Conservation (phyloP, 1,284 basidiomycete genomes). For the Filobasidium uniguttulatum region DNA sequence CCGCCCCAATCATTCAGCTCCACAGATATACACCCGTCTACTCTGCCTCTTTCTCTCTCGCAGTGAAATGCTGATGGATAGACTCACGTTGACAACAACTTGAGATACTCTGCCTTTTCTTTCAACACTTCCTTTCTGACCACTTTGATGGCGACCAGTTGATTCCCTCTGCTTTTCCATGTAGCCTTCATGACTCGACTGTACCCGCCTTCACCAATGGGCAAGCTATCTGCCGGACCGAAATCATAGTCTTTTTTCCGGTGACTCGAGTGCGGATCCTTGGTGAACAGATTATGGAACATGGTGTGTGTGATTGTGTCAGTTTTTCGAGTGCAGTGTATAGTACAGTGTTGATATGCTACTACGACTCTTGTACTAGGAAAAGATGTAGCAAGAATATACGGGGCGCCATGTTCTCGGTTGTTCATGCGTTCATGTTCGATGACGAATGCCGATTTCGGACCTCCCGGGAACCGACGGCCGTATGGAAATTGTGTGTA, state of each 20-base stretch:
- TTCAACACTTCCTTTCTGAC: conserved; percentile 14
- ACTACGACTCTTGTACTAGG: no score
- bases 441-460: no score
- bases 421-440: no score
- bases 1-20: no score
- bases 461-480: no score
- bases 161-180: conserved; percentile 5
- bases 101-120: conserved; percentile 12
- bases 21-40: neutral
- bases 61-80: neutral
- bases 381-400: no score
- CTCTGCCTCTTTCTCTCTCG: neutral
- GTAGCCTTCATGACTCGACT: conserved; percentile 10
- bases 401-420: no score
- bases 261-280: conserved; percentile 1
- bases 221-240: neutral
- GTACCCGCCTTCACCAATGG: conserved; percentile 14
- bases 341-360: no score
- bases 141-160: conserved; percentile 14
- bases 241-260: conserved; percentile 13
- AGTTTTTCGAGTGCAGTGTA: no score
- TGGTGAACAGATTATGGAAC: neutral
- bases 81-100: conserved; percentile 11
- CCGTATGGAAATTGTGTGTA: no score
- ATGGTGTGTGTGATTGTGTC: no score